These are phyloP conservation scores for Olyra latifolia DNA, from an alignment of 176 grass and related monocot species.

Conservation along the genomic window DNA sequence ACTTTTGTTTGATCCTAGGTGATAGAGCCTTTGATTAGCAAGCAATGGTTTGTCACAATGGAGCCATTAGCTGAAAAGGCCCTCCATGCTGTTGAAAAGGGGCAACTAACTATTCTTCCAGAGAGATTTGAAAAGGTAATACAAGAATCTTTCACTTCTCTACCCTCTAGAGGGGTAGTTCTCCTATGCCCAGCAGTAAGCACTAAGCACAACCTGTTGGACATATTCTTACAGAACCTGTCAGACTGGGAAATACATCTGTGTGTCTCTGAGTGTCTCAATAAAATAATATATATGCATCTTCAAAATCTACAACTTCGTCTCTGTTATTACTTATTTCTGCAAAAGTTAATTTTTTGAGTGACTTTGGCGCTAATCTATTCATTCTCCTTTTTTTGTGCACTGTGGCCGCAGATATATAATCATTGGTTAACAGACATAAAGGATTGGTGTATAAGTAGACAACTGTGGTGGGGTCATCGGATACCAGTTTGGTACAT, in stretches of 20 bases:
- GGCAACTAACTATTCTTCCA: slow-evolving; percentile 89
- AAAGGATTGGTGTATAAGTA: slow-evolving; percentile 99
- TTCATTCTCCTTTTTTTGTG: slow-evolving; percentile 8
- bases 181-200: slow-evolving; percentile 12
- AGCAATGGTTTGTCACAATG: slow-evolving; percentile 99
- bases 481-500: slow-evolving; percentile 98
- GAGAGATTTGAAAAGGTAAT: slow-evolving; percentile 99
- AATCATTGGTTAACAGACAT: slow-evolving; percentile 99
- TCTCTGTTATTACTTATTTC: neutral
- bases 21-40: slow-evolving; percentile 97
- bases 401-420: slow-evolving; percentile 73
- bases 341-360: slow-evolving; percentile 1
- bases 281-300: neutral
- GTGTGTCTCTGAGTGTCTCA: neutral
- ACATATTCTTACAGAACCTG: neutral
- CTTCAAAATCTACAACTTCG: slow-evolving; percentile 22
- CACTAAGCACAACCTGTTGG: neutral
- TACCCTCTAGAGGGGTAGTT: neutral
- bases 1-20: slow-evolving; percentile 60
- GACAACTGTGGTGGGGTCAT: slow-evolving; percentile 99
- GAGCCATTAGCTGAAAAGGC: slow-evolving; percentile 91
- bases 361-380: slow-evolving; percentile 13
- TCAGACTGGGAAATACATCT: neutral
- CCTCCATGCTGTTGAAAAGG: slow-evolving; percentile 77
- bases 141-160: slow-evolving; percentile 18